These are phyloP conservation scores for Panellus pusillus DNA, from an alignment of 768 basidiomycete species.

Conservation along the genomic window DNA sequence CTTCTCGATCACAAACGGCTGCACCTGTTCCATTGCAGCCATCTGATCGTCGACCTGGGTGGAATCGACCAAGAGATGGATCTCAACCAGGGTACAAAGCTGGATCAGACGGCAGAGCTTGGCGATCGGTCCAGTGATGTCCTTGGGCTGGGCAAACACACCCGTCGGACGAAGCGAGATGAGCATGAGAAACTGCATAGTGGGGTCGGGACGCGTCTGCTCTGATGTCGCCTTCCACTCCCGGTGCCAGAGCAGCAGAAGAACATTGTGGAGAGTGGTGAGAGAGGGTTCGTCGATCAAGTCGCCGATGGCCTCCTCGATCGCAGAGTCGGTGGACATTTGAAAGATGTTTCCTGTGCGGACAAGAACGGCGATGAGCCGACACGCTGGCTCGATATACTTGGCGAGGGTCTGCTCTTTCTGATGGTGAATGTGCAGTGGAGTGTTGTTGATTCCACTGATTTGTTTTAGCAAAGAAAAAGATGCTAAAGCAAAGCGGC, in stretches of 20 bases:
- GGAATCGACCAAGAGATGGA: background rate
- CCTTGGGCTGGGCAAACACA: slow-evolving; percentile 6
- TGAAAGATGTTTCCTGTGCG: background rate
- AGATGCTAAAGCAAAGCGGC: background rate
- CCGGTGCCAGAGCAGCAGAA: slow-evolving; percentile 15
- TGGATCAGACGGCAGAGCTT: slow-evolving; percentile 15
- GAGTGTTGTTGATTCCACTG: slow-evolving; percentile 25
- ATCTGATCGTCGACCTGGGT: background rate
- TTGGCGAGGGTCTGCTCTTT: background rate
- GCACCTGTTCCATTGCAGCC: background rate
- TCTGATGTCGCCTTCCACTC: background rate
- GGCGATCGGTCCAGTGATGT: slow-evolving; percentile 5
- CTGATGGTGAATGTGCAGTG: slow-evolving; percentile 24
- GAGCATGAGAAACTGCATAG: slow-evolving; percentile 11
- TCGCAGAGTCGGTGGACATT: too few relatives aligned
- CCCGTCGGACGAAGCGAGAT: background rate
- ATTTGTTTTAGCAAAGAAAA: background rate
- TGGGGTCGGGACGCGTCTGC: slow-evolving; percentile 20
- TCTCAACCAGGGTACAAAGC: slow-evolving; percentile 1
- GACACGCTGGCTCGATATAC: slow-evolving; percentile 16
- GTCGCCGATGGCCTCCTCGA: too few relatives aligned
- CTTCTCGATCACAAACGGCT: slow-evolving; percentile 15
- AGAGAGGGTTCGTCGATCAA: too few relatives aligned
- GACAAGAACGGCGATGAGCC: slow-evolving; percentile 18
- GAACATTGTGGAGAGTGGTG: too few relatives aligned